phyloP scores from a whole-genome alignment of 1,139 yeast genomes.

The Trichomonascaceae sp. region DNA sequence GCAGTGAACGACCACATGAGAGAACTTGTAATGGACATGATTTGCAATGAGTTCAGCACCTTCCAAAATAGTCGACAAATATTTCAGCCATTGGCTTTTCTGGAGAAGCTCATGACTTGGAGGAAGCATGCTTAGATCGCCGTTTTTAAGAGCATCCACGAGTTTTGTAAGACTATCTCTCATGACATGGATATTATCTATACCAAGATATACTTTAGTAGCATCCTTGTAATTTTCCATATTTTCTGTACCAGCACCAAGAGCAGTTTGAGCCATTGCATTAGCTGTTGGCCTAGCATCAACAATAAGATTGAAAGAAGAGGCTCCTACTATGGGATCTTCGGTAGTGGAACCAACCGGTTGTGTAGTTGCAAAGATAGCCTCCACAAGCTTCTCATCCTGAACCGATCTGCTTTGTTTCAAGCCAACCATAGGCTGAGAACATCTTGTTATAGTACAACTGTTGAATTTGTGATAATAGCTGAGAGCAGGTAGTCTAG shows the following conservation, averaged over 20 bases:
- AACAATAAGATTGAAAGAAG: constrained; percentile 62
- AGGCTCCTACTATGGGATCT: constrained; percentile 20
- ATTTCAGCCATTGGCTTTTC: constrained; percentile 76
- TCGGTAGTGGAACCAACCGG: constrained; percentile 10
- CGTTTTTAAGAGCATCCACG: constrained; percentile 56
- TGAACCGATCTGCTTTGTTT: constrained; percentile 85
- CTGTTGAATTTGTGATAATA: constrained; percentile 65
- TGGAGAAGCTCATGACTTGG: constrained; percentile 43
- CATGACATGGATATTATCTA: constrained; percentile 94
- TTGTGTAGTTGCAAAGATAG: constrained; percentile 48
- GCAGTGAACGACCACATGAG: constrained; percentile 84
- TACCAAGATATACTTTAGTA: constrained; percentile 73
- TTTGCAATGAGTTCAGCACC: constrained; percentile 76
- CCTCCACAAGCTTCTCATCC: constrained; percentile 76
- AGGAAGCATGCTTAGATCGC: constrained; percentile 51
- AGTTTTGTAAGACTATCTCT: constrained; percentile 71
- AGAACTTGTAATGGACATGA: constrained; percentile 72
- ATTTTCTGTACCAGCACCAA: constrained; percentile 95
- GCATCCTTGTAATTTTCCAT: constrained; percentile 74
- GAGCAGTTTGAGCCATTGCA: constrained; percentile 94
- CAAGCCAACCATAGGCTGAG: constrained; percentile 90
- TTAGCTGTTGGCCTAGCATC: constrained; percentile 91
- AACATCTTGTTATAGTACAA: constrained; percentile 78
- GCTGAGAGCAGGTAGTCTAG: constrained; percentile 74
- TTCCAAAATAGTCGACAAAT: constrained; percentile 60